Evolutionary conservation across 768 basidiomycete species (phyloP), one percentile per base, ranked within the genome.

Genomic region (Imleria badia): DNA sequence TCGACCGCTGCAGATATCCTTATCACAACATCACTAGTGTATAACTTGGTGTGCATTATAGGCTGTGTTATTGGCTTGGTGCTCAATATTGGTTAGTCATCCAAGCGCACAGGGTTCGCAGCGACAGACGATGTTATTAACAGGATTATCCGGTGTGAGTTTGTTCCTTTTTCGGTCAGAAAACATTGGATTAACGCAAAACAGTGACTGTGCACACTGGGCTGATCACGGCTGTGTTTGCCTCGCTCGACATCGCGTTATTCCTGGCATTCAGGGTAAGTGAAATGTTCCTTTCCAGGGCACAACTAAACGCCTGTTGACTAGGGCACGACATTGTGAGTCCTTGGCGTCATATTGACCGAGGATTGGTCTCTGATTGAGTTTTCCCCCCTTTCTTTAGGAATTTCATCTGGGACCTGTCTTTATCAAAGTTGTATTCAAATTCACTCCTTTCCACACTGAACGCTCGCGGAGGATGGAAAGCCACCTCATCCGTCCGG

Each of bases 11-110:
- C 72, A 10, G 79, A 80, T 52, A 61, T 77, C 19, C 38, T 72
- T 5, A 80, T 81, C 38, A 79, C 78, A 0, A 51, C 60, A 20
- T 70, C 74, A 3, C 65, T 81, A 11, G 77, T 78, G 6, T 74
- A 70, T 68, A 73, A 73, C 58, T 61, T 81, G 61, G 79, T 80
- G 48, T 48, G 51, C 36, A 22, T 36, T 4, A 38, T 11, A 23
- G 2, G 23, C n/a, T 15, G 23, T 34, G 9, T 22, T 13, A 19
- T 60, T 26, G 9, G 17, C 19, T 10, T 26, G 15, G 1, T 41
- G 14, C 29, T 43, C 31, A 23, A 7, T 13, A 30, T 12, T 14
- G 6, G n/a, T 38, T 51, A 80, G 79, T 60, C 66, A 30, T 72
- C 60, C 26, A 70, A 77, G 50, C 75, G 73, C 59, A 78, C 76